phyloP scores from a whole-genome alignment of 148 eudicot species.

The Selenicereus undatus region DNA sequence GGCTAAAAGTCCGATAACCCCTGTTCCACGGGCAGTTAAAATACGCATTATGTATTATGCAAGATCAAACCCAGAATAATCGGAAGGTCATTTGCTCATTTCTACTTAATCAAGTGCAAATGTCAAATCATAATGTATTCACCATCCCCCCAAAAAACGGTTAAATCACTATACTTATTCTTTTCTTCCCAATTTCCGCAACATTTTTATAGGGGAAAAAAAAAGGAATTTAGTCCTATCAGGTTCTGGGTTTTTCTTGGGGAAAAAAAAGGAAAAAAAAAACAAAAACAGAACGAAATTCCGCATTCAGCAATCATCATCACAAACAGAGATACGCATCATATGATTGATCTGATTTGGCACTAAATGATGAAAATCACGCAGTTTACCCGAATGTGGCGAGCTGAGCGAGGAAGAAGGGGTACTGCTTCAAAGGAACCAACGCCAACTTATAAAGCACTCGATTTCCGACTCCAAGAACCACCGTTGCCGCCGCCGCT shows the following conservation, averaged over 20 bases:
- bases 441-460: slow-evolving; percentile 87
- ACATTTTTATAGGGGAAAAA: too few species aligned
- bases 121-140: too few species aligned
- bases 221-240: too few species aligned
- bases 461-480: slow-evolving; percentile 84
- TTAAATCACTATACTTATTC: too few species aligned
- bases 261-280: too few species aligned
- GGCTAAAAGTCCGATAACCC: neutral
- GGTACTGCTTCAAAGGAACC: slow-evolving; percentile 82
- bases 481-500: slow-evolving; percentile 73
- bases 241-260: too few species aligned
- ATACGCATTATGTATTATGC: neutral
- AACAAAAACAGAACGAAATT: too few species aligned
- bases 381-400: slow-evolving; percentile 85
- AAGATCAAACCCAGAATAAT: neutral
- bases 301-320: neutral
- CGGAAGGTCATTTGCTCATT: neutral
- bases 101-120: neutral
- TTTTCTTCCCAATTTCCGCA: neutral
- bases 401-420: slow-evolving; percentile 93
- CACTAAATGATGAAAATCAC: too few species aligned
- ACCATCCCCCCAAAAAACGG: too few species aligned
- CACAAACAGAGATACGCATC: neutral
- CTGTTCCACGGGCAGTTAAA: neutral
- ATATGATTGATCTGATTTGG: too few species aligned